Evolutionary conservation across 1,284 basidiomycete species (phyloP), one percentile per base, ranked within the genome.

Genomic region (Boletellus sp.): DNA sequence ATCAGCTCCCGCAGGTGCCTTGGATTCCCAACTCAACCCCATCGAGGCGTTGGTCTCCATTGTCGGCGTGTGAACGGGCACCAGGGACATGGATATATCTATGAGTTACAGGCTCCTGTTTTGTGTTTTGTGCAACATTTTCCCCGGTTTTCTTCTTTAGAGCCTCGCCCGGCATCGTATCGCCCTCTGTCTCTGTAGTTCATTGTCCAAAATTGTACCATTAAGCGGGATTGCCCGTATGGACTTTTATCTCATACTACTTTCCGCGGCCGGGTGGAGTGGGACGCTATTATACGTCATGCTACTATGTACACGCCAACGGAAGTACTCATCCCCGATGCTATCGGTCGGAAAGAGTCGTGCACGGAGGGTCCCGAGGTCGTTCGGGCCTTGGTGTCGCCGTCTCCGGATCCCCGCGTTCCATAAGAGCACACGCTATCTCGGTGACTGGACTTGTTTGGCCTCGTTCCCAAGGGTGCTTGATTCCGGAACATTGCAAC

Each of bases 1-100:
- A 33, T 58, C 57, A 1, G 67, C 65, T 17, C 70, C 70, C 4
- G 64, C 70, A 4, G 50, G 54, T 39, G 61, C 68, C 27, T 64
- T 56, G 10, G 70, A 73, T 34, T 63, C 64, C 30, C 73, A 77
- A 41, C 69, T 77, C 22, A 67, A 59, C 27, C 69, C 74, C 20
- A 63, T 77, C 38, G 63, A 72, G 33, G 71, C 68, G 8, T 66
- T 58, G 21, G 61, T 76, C 25, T 59, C 58, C 16, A 54, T 75
- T 19, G 50, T 66, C 23, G 64, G 64, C 22, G 48, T 58, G 20
- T 65, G 40, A 61, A 30, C 5, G 30, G 19, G 22, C 14, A 10
- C 27, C 21, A 39, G 27, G 8, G 25, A 30, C 23, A 25, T 20
- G 21, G 27, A 47, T 36, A 17, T 21, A 33, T 35, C 9, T 17